phyloP scores from a whole-genome alignment of 306 rosid genomes.

The Prunus campanulata region DNA sequence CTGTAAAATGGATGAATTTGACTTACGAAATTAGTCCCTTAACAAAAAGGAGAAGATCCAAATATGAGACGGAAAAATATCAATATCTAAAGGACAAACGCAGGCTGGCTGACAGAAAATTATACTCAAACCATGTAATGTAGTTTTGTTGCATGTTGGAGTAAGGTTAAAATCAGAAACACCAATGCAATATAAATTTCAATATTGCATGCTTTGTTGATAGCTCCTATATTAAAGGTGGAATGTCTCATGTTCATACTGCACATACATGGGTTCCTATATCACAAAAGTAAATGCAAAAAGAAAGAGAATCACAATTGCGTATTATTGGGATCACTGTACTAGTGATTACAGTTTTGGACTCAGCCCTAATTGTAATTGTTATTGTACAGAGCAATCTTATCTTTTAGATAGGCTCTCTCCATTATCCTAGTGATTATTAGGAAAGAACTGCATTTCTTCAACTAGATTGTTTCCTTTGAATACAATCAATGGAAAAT shows the following conservation, averaged over 20 bases:
- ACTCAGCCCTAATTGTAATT: no score
- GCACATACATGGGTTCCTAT: neutral
- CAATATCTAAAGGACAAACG: neutral
- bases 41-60: neutral
- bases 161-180: neutral
- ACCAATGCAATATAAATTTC: neutral
- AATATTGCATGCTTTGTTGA: neutral
- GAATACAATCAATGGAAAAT: neutral
- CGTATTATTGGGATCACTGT: no score
- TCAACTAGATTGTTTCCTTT: no score
- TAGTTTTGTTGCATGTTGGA: neutral
- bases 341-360: no score
- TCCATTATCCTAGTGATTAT: no score
- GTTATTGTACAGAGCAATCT: no score
- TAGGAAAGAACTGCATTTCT: no score
- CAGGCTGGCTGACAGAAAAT: neutral
- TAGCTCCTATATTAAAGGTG: neutral
- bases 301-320: no score
- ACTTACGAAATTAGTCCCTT: neutral
- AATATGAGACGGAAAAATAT: neutral
- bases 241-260: neutral
- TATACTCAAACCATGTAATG: neutral
- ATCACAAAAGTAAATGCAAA: neutral
- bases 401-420: no score
- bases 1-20: constrained; percentile 43